Base-by-base conservation (phyloP, 2,329 filamentous ascomycete species). In the Colletotrichum sp. region DNA sequence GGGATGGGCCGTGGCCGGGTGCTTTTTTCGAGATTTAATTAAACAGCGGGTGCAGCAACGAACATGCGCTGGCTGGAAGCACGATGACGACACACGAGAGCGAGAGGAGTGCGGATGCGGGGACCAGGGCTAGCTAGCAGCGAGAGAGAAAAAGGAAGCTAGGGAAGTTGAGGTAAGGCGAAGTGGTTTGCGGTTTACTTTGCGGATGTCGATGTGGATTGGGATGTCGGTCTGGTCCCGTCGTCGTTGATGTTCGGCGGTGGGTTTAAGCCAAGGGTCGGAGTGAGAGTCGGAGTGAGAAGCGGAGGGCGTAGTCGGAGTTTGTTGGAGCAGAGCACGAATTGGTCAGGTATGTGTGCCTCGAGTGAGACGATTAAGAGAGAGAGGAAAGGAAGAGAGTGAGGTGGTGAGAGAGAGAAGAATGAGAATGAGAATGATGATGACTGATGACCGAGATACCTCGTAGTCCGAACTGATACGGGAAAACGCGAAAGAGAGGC, bases 41-140 rank as follows among this genome's bases (percentile, higher is more conserved):
- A 67, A 74, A 66, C 56, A 62, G n/a, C 69, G 30, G 38, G 55
- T 71, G 63, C 48, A 69, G 56, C 38, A 38, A 70, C 59, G 30
- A 30, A 63, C 43, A 58, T 26, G 71, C 58, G 71, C 69, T 66
- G 30, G 52, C 26, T n/a, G 26, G 56, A 75, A 68, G 74, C 72
- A 75, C 74, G 67, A 76, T 76, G 74, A 75, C 74, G 74, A 74
- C 72, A 76, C 66, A 62, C 43, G 43, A 52, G n/a, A 52, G 43
- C 43, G 43, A 52, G n/a, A 48, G 43, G 43, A 52, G 48, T 68
- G 32, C 62, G 71, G 36, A 56, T 75, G 72, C 65, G 66, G 73
- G 74, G 72, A 56, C 62, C 34, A 32, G 38, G 48, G 55, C 71
- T 63, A 28, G 71, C 56, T 61, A 62, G 61, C 28, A 21, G 43